Conservation (phyloP, 2,329 filamentous ascomycete species). For the Talaromyces sp. region DNA sequence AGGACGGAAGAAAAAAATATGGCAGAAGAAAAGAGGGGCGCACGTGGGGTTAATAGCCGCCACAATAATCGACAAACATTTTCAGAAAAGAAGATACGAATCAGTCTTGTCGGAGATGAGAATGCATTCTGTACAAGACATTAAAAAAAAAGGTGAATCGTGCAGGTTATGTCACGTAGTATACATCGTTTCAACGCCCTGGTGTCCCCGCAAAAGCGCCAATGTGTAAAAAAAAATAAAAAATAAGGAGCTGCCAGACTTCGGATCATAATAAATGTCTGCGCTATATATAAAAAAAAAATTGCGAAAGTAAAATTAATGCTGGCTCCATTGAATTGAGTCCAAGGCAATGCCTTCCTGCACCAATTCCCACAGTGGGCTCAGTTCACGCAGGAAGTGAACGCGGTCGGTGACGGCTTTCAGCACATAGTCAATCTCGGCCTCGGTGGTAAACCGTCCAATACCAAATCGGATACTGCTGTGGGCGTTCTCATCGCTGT, state of each 20-base stretch:
- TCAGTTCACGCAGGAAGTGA: slow-evolving; percentile 87
- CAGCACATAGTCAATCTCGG: slow-evolving; percentile 94
- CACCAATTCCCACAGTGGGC: slow-evolving; percentile 94
- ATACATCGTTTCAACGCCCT: slow-evolving; percentile 24
- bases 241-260: slow-evolving; percentile 11
- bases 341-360: slow-evolving; percentile 94
- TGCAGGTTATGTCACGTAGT: slow-evolving; percentile 2
- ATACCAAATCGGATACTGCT: slow-evolving; percentile 98
- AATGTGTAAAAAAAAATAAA: slow-evolving; percentile 3
- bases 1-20: not conserved
- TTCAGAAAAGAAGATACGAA: not conserved
- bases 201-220: slow-evolving; percentile 9
- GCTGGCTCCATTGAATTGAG: slow-evolving; percentile 97
- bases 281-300: slow-evolving; percentile 3
- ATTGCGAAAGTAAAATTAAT: slow-evolving; percentile 49
- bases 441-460: slow-evolving; percentile 90
- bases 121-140: slow-evolving; percentile 18
- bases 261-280: slow-evolving; percentile 10
- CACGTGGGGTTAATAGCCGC: not conserved
- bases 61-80: not conserved
- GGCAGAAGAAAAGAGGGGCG: not conserved
- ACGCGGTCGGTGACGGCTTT: slow-evolving; percentile 86
- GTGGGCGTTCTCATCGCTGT: slow-evolving; percentile 95
- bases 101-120: not conserved
- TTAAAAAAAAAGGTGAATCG: not conserved